phyloP scores from a whole-genome alignment of 192 early-diverging fungal genomes.

The Coemansia sp. region DNA sequence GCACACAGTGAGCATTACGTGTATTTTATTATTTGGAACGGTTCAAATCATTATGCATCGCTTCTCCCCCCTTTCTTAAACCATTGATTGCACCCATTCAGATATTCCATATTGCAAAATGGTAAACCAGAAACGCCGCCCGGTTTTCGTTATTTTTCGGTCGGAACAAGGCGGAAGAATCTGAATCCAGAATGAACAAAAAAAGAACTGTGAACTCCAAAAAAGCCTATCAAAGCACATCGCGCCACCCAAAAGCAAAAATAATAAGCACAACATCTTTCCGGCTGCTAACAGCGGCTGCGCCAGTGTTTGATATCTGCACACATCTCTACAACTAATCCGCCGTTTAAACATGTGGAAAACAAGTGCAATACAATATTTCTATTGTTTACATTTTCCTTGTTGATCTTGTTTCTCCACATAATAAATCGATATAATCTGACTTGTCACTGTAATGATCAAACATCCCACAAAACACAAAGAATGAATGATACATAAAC shows the following conservation, averaged over 20 bases:
- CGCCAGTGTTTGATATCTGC: too few species aligned
- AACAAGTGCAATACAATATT: not conserved
- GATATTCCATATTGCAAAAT: not conserved
- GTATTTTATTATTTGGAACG: not conserved
- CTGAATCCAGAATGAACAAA: not conserved
- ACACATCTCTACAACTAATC: too few species aligned
- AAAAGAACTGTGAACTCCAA: too few species aligned
- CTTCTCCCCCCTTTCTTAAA: not conserved
- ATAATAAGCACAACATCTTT: too few species aligned
- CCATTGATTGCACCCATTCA: not conserved
- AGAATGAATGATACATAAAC: too few species aligned
- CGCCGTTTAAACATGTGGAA: not conserved
- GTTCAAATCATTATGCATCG: not conserved
- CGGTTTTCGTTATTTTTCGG: not conserved
- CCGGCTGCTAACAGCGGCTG: too few species aligned
- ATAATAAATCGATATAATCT: too few species aligned
- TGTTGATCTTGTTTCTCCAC: not conserved
- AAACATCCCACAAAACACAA: not conserved
- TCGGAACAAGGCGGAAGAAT: conserved; percentile 1
- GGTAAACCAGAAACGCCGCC: conserved; percentile 3
- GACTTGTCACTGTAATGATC: not conserved
- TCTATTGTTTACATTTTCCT: not conserved
- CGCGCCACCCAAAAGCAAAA: not conserved
- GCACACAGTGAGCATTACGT: not conserved
- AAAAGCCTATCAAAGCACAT: not conserved